phyloP scores from a whole-genome alignment of 208 protist species.

The Tritrichomonas musculus region DNA sequence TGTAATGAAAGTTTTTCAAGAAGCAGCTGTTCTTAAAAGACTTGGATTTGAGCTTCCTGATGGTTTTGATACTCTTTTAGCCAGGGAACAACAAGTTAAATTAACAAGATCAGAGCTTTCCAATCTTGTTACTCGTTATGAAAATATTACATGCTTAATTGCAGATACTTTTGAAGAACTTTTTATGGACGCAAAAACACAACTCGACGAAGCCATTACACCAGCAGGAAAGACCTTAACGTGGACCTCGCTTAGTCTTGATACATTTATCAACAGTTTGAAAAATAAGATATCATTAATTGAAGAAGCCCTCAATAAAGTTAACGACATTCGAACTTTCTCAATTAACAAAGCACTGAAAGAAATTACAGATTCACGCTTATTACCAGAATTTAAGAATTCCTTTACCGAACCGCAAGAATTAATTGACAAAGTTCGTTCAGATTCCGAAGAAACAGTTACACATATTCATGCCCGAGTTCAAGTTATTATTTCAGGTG shows the following conservation, averaged over 20 bases:
- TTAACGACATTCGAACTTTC: neutral
- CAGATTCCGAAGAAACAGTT: neutral
- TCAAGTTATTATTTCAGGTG: neutral
- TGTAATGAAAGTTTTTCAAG: neutral
- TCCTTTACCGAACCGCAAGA: neutral
- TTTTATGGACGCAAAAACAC: neutral
- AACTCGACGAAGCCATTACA: neutral
- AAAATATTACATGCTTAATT: neutral
- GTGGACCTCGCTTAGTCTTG: neutral
- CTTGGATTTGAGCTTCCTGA: neutral
- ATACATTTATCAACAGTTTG: neutral
- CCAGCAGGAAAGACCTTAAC: neutral
- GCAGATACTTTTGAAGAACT: neutral
- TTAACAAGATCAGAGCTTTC: neutral
- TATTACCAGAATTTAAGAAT: neutral
- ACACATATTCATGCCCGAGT: neutral
- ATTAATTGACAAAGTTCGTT: neutral
- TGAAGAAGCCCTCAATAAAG: conserved; percentile 1
- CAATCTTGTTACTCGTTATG: neutral
- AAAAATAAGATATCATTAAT: neutral
- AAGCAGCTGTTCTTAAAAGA: neutral
- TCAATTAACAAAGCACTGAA: neutral
- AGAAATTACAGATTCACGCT: neutral
- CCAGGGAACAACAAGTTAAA: neutral
- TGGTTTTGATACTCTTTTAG: neutral